phyloP scores from a whole-genome alignment of 805 yeast genomes.

The Starmerella vitae region DNA sequence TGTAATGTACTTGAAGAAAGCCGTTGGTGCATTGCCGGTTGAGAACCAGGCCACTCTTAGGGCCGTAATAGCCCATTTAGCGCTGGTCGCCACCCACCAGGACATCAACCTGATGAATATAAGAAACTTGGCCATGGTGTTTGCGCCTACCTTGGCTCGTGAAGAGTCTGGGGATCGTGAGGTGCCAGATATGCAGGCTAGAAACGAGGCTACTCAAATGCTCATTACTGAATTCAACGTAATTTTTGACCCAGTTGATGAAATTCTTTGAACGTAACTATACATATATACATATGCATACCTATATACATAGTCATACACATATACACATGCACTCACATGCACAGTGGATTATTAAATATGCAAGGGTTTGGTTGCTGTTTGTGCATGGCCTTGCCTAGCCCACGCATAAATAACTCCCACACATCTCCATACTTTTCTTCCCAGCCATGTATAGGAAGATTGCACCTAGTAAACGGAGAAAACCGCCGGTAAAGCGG shows the following conservation, averaged over 20 bases:
- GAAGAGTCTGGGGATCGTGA: slow-evolving; percentile 71
- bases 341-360: too few species aligned
- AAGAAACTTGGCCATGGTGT: slow-evolving; percentile 76
- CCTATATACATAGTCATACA: neutral
- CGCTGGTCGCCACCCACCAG: slow-evolving; percentile 41
- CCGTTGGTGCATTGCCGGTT: slow-evolving; percentile 44
- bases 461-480: too few species aligned
- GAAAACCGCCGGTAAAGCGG: too few species aligned
- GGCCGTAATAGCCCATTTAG: slow-evolving; percentile 50
- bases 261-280: slow-evolving; percentile 2
- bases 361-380: too few species aligned
- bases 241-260: slow-evolving; percentile 11
- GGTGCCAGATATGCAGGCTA: slow-evolving; percentile 65
- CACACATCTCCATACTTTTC: too few species aligned
- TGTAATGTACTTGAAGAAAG: slow-evolving; percentile 33
- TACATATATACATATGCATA: neutral
- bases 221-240: slow-evolving; percentile 30
- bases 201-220: slow-evolving; percentile 67
- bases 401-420: too few species aligned
- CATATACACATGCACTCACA: too few species aligned
- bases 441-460: too few species aligned
- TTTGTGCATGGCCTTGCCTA: too few species aligned
- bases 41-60: slow-evolving; percentile 52
- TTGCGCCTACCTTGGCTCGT: slow-evolving; percentile 83
- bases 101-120: slow-evolving; percentile 63